Percentiles rank a stretch among this genome's conserved stretches.
Conservation (phyloP, 768 basidiomycete species). For the Phaffia tasmanica region DNA sequence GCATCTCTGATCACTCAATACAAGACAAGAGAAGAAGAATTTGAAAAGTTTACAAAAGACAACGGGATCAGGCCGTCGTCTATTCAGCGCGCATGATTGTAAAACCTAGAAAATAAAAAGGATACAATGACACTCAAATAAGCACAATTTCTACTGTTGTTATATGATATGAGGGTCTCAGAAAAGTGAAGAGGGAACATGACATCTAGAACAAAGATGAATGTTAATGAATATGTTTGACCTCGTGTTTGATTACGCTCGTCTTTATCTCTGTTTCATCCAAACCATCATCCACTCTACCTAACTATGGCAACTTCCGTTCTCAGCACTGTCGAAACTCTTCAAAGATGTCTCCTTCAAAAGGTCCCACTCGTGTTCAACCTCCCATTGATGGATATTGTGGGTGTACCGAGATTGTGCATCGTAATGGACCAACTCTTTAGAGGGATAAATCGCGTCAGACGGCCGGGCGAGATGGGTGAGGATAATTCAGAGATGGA, state of each 20-base stretch:
- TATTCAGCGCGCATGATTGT: conserved; percentile 13
- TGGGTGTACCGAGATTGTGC: conserved; percentile 14
- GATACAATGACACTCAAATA: no score
- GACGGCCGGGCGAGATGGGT: background rate
- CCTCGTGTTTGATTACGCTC: no score
- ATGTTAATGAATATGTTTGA: no score
- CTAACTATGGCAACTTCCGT: no score
- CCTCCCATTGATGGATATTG: conserved; percentile 20
- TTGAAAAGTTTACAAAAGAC: conserved; percentile 35
- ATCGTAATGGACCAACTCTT: conserved; percentile 19
- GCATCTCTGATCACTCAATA: conserved; percentile 71
- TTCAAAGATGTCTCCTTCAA: no score
- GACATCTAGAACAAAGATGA: no score
- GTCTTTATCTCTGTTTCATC: no score
- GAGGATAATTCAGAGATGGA: conserved; percentile 8
- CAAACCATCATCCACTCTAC: no score
- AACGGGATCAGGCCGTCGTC: conserved; percentile 43
- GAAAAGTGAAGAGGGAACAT: no score
- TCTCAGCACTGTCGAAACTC: no score
- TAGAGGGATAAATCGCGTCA: background rate
- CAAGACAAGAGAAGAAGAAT: conserved; percentile 44
- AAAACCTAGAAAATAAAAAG: background rate
- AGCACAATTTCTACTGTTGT: no score
- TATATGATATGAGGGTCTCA: no score
- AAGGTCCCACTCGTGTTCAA: background rate